Evolutionary conservation across 1,139 yeast genomes (phyloP).

Genomic region (Suhomyces yuchorum): DNA sequence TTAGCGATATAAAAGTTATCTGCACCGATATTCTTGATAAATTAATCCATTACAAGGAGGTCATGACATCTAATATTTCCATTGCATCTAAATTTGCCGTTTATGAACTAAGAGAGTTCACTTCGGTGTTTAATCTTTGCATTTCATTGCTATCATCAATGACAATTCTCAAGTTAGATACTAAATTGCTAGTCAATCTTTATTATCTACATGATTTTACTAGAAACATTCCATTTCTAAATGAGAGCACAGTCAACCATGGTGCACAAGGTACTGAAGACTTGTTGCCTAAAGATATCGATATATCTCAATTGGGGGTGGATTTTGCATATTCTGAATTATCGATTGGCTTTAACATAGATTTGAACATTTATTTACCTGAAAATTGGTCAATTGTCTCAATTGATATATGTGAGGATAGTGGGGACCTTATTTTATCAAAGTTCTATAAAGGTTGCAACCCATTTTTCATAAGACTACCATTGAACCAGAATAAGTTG

Average conservation of each 20-base stretch:
- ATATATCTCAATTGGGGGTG: neutral
- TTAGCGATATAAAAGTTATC: conserved; percentile 8
- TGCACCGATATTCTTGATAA: conserved; percentile 18
- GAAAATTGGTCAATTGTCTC: conserved; percentile 60
- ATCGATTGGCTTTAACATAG: conserved; percentile 18
- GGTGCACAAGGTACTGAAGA: conserved; percentile 17
- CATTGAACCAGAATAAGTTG: conserved; percentile 40
- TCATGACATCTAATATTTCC: conserved; percentile 12
- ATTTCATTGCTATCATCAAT: conserved; percentile 30
- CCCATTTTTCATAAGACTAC: conserved; percentile 60
- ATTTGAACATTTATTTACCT: conserved; percentile 37
- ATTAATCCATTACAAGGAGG: conserved; percentile 23
- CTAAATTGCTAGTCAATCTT: conserved; percentile 27
- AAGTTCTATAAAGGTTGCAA: conserved; percentile 36
- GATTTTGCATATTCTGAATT: conserved; percentile 3
- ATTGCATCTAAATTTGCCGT: conserved; percentile 10
- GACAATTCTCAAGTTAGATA: conserved; percentile 24
- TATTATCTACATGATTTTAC: conserved; percentile 39
- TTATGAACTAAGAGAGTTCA: conserved; percentile 25
- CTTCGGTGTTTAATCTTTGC: conserved; percentile 24
- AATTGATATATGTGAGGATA: conserved; percentile 59
- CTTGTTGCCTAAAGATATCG: conserved; percentile 12
- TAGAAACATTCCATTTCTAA: conserved; percentile 32
- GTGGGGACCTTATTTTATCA: conserved; percentile 60
- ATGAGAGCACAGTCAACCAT: conserved; percentile 28